Conservation (phyloP, 495 filamentous ascomycete species). For the Penicillium riverlandense region DNA sequence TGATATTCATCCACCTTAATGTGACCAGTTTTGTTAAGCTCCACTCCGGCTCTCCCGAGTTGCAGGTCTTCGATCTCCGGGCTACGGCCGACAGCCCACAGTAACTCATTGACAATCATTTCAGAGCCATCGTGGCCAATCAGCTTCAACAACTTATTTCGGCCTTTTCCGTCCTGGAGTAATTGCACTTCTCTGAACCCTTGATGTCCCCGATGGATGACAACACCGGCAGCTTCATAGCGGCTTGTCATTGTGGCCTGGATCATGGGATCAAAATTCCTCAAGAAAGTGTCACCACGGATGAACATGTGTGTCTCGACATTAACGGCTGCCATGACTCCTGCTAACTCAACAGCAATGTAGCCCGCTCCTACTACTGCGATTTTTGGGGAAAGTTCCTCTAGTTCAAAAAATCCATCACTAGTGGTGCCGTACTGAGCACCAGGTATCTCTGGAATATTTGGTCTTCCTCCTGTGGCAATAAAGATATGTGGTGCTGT, state of each 20-base stretch:
- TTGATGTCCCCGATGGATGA: slow-evolving; percentile 68
- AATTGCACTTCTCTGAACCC: slow-evolving; percentile 68
- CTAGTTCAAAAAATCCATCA: slow-evolving; percentile 90
- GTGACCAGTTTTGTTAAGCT: slow-evolving; percentile 36
- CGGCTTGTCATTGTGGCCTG: slow-evolving; percentile 77
- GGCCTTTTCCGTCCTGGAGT: slow-evolving; percentile 40
- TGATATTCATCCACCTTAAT: slow-evolving; percentile 51
- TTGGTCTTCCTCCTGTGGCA: slow-evolving; percentile 49
- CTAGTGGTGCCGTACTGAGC: slow-evolving; percentile 53
- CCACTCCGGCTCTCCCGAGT: slow-evolving; percentile 47
- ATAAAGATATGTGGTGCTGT: slow-evolving; percentile 50
- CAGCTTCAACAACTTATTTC: slow-evolving; percentile 44
- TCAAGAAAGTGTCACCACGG: slow-evolving; percentile 76
- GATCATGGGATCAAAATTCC: slow-evolving; percentile 92
- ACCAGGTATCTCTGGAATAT: slow-evolving; percentile 42
- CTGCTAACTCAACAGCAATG: slow-evolving; percentile 92
- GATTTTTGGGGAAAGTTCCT: slow-evolving; percentile 89
- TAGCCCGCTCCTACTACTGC: slow-evolving; percentile 92
- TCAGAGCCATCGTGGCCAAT: slow-evolving; percentile 40
- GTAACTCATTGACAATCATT: slow-evolving; percentile 51
- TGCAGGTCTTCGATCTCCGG: slow-evolving; percentile 54
- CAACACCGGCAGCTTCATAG: slow-evolving; percentile 76
- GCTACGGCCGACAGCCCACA: slow-evolving; percentile 58
- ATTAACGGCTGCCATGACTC: slow-evolving; percentile 87
- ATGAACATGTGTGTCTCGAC: slow-evolving; percentile 95